phyloP scores from a whole-genome alignment of 805 yeast species.

The Candida krabiensis region DNA sequence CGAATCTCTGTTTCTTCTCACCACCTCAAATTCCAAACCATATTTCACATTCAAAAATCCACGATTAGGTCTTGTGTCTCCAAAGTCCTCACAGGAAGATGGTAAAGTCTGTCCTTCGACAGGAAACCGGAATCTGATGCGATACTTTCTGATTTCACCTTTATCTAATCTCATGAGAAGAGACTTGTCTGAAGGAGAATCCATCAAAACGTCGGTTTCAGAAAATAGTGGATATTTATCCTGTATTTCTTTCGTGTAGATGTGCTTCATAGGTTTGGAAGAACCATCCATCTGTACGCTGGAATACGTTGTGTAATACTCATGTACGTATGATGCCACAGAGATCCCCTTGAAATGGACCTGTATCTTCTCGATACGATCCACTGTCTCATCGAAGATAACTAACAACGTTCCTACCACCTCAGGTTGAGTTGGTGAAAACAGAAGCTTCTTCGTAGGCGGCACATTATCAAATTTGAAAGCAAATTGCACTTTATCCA shows the following conservation, averaged over 20 bases:
- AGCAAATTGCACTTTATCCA: conserved; percentile 11
- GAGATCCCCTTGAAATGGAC: conserved; percentile 15
- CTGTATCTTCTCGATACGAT: conserved; percentile 6
- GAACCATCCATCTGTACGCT: conserved; percentile 16
- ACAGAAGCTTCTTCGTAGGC: conserved; percentile 10
- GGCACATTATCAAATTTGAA: conserved; percentile 7
- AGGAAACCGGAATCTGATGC: conserved; percentile 17
- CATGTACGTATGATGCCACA: conserved; percentile 9
- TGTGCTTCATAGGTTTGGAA: conserved; percentile 3
- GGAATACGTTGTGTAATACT: conserved; percentile 8
- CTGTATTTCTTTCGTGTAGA: conserved; percentile 6
- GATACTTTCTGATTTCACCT: conserved; percentile 4
- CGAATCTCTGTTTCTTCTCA: conserved; percentile 2
- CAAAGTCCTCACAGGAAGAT: conserved; percentile 15
- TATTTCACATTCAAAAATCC: conserved; percentile 15
- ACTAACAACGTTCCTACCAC: conserved; percentile 14
- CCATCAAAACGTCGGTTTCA: conserved; percentile 4
- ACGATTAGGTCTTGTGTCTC: conserved; percentile 9
- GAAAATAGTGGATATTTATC: conserved; percentile 12
- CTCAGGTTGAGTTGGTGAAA: conserved; percentile 13
- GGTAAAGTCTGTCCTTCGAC: conserved; percentile 15
- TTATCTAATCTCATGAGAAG: conserved; percentile 3
- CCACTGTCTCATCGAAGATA: conserved; percentile 4
- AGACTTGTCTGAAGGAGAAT: conserved; percentile 1
- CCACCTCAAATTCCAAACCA: conserved; percentile 12